Conservation (phyloP, 768 basidiomycete species). For the Kwoniella botswanensis region DNA sequence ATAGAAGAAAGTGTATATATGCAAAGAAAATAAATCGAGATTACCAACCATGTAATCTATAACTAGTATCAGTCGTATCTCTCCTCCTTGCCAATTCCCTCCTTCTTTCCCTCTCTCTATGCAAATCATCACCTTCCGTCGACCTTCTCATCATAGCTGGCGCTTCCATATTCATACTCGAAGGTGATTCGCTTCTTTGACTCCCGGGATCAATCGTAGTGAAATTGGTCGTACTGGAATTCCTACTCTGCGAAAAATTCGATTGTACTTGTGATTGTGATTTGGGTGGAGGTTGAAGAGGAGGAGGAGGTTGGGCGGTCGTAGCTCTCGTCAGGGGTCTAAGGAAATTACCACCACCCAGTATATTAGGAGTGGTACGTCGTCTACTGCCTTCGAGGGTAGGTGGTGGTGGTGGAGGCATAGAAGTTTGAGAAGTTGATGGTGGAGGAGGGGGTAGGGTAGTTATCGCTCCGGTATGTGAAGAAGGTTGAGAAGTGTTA, state of each 20-base stretch:
- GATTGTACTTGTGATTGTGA: neutral
- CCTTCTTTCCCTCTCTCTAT: conserved; percentile 32
- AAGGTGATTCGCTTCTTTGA: conserved; percentile 7
- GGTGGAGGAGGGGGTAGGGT: conserved; percentile 6
- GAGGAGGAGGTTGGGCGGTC: conserved; percentile 3
- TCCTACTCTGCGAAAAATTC: neutral
- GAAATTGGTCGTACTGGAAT: neutral
- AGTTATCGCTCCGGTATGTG: conserved; percentile 16
- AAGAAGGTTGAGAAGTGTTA: conserved; percentile 19
- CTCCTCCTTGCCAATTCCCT: conserved; percentile 37
- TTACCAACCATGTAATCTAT: conserved; percentile 52
- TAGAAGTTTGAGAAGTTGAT: neutral
- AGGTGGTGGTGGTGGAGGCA: conserved; percentile 11
- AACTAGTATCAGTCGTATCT: conserved; percentile 44
- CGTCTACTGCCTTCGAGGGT: conserved; percentile 10
- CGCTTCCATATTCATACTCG: conserved; percentile 24
- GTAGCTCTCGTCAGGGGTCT: conserved; percentile 41
- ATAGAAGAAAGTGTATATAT: too few relatives aligned
- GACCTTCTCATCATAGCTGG: conserved; percentile 43
- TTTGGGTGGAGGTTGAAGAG: conserved; percentile 1
- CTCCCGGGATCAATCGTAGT: neutral
- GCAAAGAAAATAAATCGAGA: too few relatives aligned
- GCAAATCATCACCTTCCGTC: conserved; percentile 40
- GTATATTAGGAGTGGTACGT: conserved; percentile 33
- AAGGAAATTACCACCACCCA: conserved; percentile 44